phyloP scores from a whole-genome alignment of 2,329 filamentous ascomycete genomes.

The Colletotrichum sp. region DNA sequence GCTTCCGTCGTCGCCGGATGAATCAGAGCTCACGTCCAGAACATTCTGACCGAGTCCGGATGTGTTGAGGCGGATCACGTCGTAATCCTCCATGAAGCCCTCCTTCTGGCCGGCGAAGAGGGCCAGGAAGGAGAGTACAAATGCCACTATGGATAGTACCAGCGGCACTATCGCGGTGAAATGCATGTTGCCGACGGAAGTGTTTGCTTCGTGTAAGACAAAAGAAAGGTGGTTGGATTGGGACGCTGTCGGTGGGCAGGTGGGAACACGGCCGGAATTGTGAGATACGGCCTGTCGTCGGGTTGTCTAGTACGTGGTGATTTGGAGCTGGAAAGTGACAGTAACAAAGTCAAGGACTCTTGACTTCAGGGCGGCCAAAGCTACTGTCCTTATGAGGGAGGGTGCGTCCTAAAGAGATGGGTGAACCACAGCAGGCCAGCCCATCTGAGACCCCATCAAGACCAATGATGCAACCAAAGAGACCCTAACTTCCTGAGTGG shows the following conservation, averaged over 20 bases:
- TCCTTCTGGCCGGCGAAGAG: constrained; percentile 44
- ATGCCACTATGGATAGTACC: constrained; percentile 39
- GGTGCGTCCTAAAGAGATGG: neutral
- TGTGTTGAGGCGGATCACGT: constrained; percentile 43
- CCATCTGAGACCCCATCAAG: neutral
- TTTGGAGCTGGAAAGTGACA: neutral
- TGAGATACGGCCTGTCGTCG: neutral
- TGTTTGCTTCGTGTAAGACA: neutral
- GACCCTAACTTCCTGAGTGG: neutral
- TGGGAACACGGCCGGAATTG: neutral
- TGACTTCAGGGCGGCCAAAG: neutral
- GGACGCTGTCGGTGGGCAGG: neutral
- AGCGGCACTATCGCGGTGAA: constrained; percentile 40
- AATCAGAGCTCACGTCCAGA: constrained; percentile 12
- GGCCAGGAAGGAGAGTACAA: constrained; percentile 43
- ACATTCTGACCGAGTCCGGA: constrained; percentile 42
- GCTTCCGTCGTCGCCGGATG: constrained; percentile 25
- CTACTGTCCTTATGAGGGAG: neutral
- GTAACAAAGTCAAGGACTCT: neutral
- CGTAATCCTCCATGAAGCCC: constrained; percentile 50
- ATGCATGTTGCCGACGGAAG: constrained; percentile 21
- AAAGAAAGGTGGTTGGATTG: neutral
- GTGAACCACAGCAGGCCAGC: constrained; percentile 4
- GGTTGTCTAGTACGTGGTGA: neutral
- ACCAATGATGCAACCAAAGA: constrained; percentile 18